Conservation (phyloP, 2,329 filamentous ascomycete species). For the Fusarium sarcochroum region DNA sequence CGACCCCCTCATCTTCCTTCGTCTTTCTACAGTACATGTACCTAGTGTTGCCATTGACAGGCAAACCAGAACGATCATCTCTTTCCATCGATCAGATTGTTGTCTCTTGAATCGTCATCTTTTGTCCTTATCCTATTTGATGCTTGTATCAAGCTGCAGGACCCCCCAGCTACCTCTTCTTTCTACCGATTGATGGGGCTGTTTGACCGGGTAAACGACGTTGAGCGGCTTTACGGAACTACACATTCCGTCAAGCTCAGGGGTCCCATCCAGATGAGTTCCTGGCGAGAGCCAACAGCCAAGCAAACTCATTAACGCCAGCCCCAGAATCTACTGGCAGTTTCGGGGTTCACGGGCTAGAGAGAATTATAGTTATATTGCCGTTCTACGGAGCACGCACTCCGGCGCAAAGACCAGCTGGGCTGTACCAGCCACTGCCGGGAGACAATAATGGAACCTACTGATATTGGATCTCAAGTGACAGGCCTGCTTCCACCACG, state of each 20-base stretch:
- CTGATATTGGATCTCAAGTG: not conserved
- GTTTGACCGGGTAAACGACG: constrained; percentile 17
- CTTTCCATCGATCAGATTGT: not conserved
- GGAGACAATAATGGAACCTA: too few species aligned
- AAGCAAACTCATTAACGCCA: constrained; percentile 1
- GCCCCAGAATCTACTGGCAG: not conserved
- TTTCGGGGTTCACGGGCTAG: constrained; percentile 13
- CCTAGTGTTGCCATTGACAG: not conserved
- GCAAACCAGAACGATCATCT: not conserved
- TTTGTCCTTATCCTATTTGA: not conserved
- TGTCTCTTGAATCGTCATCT: not conserved
- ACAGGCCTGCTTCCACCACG: not conserved
- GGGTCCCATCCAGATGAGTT: constrained; percentile 10
- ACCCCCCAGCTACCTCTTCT: constrained; percentile 2
- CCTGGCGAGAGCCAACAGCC: constrained; percentile 16
- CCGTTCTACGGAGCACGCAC: not conserved
- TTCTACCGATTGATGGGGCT: constrained; percentile 9
- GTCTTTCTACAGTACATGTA: not conserved
- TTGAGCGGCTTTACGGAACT: constrained; percentile 5
- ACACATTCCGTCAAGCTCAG: constrained; percentile 10
- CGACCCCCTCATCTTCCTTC: constrained; percentile 26
- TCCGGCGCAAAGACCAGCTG: constrained; percentile 9
- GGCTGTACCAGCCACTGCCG: not conserved
- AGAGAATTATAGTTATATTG: not conserved
- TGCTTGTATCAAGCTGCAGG: not conserved